Conservation (phyloP, 2,329 filamentous ascomycete genomes). For the Trematosphaeria pertusa region DNA sequence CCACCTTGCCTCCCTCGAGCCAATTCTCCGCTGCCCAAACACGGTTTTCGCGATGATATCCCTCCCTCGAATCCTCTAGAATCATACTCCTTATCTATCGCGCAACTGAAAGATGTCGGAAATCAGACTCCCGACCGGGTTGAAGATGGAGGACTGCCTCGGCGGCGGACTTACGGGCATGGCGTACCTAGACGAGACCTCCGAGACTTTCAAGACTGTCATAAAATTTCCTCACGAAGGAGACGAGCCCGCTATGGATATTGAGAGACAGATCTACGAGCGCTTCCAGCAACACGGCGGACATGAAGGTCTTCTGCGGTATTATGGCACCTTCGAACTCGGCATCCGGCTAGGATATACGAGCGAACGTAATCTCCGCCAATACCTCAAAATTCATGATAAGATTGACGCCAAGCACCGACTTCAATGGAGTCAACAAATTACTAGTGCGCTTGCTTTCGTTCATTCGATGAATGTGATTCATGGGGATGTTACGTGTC, state of each 20-base stretch:
- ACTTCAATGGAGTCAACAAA: conserved; percentile 18
- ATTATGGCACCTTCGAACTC: conserved; percentile 13
- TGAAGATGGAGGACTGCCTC: conserved; percentile 13
- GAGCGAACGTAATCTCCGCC: conserved; percentile 5
- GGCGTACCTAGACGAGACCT: conserved; percentile 16
- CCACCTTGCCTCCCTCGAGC: conserved; percentile 13
- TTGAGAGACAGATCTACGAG: conserved; percentile 22
- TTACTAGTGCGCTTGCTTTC: conserved; percentile 18
- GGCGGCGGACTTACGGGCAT: conserved; percentile 13
- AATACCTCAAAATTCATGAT: conserved; percentile 13
- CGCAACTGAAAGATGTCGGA: conserved; percentile 15
- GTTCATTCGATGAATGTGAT: conserved; percentile 21
- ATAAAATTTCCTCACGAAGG: conserved; percentile 19
- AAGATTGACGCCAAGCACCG: conserved; percentile 14
- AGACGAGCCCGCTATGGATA: conserved; percentile 14
- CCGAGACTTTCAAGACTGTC: conserved; percentile 16
- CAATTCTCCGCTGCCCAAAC: conserved; percentile 7
- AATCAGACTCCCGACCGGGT: conserved; percentile 17
- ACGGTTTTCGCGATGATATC: conserved; percentile 10
- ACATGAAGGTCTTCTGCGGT: conserved; percentile 15
- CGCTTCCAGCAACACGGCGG: conserved; percentile 18
- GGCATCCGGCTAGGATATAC: conserved; percentile 20
- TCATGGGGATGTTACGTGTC: conserved; percentile 20
- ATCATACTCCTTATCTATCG: conserved; percentile 11
- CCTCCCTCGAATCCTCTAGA: conserved; percentile 12